Evolutionary conservation across 805 yeast genomes (phyloP).

Genomic region (Pichia scutulata): DNA sequence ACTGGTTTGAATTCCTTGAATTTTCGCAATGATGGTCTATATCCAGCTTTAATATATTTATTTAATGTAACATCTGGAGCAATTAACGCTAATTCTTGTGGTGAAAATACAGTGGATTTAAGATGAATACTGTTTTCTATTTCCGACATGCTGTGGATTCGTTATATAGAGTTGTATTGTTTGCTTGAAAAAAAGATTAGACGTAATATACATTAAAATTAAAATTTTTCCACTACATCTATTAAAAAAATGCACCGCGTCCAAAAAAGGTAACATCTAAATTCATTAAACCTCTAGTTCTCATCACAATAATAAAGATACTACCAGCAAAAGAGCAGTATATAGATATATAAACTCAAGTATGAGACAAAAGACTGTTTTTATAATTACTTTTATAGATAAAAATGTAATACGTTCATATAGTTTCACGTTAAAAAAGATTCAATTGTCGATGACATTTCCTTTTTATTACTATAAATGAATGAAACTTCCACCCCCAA

Average conservation of each 20-base stretch:
- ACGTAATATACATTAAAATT: not conserved
- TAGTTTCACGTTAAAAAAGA: no score
- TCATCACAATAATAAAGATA: no score
- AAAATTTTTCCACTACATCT: not conserved
- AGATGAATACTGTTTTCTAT: slow-evolving; percentile 8
- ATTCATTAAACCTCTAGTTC: no score
- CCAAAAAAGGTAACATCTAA: not conserved
- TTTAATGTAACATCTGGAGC: slow-evolving; percentile 81
- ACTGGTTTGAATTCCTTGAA: slow-evolving; percentile 67
- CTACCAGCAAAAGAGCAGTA: no score
- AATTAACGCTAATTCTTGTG: slow-evolving; percentile 72
- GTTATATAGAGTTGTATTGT: not conserved
- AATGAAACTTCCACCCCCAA: no score
- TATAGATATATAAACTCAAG: no score
- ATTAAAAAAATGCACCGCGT: not conserved
- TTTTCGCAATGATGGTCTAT: slow-evolving; percentile 68
- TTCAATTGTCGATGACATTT: no score
- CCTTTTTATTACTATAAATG: no score
- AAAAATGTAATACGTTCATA: no score
- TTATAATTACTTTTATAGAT: no score
- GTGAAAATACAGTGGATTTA: slow-evolving; percentile 59
- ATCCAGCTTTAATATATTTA: slow-evolving; percentile 65
- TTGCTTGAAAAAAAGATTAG: not conserved
- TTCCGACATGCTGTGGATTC: slow-evolving; percentile 7
- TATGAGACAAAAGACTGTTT: no score